Conservation (phyloP, 164 flowering plant species). For the Echeveria elegans region DNA sequence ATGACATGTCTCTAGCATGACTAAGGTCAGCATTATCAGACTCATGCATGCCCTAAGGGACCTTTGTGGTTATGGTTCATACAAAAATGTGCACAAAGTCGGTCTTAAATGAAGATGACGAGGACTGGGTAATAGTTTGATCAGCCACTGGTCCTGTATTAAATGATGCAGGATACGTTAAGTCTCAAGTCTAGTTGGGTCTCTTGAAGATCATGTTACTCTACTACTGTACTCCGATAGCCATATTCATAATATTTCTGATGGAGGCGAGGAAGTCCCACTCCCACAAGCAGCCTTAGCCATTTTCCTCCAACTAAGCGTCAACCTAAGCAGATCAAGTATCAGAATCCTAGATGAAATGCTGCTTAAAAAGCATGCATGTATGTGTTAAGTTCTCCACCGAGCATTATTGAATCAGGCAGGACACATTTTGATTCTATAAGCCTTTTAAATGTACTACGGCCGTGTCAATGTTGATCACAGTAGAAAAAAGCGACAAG, state of each 20-base stretch:
- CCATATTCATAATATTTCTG: neutral
- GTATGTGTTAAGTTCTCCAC: neutral
- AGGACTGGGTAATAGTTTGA: neutral
- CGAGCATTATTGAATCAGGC: neutral
- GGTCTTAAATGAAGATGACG: neutral
- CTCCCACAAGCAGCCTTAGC: neutral
- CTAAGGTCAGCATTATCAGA: neutral
- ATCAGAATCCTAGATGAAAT: too few species aligned
- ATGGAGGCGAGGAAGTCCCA: neutral
- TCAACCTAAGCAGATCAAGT: neutral
- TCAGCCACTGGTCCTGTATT: neutral
- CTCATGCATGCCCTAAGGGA: neutral
- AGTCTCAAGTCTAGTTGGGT: neutral
- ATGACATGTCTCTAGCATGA: neutral
- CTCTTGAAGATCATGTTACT: conserved; percentile 1
- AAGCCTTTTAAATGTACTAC: neutral
- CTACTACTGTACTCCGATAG: neutral
- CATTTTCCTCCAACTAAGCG: neutral
- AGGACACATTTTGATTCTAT: neutral
- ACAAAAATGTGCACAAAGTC: neutral
- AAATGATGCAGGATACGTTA: neutral
- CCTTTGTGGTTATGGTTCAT: neutral
- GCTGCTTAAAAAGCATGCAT: too few species aligned
- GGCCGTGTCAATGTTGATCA: neutral
- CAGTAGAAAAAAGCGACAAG: neutral